Evolutionary conservation across 257 asterid genomes (phyloP), one percentile per base, ranked within the genome.

Genomic region (Lantana camara): DNA sequence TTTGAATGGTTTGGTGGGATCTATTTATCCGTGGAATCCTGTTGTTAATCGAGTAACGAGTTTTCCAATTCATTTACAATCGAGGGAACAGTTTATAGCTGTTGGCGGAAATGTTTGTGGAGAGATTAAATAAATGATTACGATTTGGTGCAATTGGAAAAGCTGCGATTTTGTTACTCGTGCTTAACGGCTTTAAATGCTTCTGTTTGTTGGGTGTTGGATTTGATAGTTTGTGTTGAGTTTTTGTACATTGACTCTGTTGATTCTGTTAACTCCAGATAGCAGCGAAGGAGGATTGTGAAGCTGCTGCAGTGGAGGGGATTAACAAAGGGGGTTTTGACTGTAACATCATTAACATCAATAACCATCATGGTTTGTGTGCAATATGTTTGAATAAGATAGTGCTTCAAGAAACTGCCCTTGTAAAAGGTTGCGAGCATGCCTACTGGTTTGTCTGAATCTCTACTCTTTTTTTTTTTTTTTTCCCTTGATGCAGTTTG

Each of bases 361-460:
- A 37, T 64, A 64, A 55, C 60, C 90, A 84, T 80, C 83, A 79
- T 46, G 96, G 93, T 35, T 55, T 63, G 41, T 87, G 96, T 63
- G 91, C 96, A 11, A 81, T 85, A 46, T 91, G 97, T 70, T 73
- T 88, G 74, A 75, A 82, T 64, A 84, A 75, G 75, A 88, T 88
- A 49, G 63, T 56, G 60, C 89, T 90, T 35, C 83, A 87, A 57
- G 97, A 90, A 68, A 85, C 92, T 40, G 97, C 96, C 38, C 91
- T 85, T 65, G 85, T 90, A 64, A 90, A 90, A 88, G 95, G 96
- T 79, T 91, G 97, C 93, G 96, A 88, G 91, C 97, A 91, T 63
- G 93, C 96, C 64, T 91, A 85, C 88, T 91, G 95, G 97, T 91
- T 80, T 71, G 96, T 85, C 77, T 60, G 50, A 47, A 60, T 47